Conservation (phyloP, 805 yeast species). For the Candida patagonica region DNA sequence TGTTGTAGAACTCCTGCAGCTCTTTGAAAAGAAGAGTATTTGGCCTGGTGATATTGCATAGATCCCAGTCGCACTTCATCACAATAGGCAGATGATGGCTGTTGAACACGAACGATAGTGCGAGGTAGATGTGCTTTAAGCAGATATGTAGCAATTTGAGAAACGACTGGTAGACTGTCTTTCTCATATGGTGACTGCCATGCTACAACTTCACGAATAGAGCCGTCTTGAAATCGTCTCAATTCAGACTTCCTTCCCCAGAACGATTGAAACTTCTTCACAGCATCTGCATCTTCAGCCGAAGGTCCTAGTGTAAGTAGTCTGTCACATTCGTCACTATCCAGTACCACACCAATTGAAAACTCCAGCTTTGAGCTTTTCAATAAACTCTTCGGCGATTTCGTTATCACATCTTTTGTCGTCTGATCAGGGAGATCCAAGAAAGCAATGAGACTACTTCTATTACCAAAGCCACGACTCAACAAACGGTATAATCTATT, state of each 20-base stretch:
- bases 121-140: slow-evolving; percentile 50
- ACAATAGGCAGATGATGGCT: neutral
- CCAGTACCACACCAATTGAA: slow-evolving; percentile 54
- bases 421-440: neutral
- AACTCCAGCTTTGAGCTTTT: slow-evolving; percentile 11
- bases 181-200: slow-evolving; percentile 42
- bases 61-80: slow-evolving; percentile 33
- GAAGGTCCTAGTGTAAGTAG: slow-evolving; percentile 81
- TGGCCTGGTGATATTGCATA: slow-evolving; percentile 40
- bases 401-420: neutral
- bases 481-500: slow-evolving; percentile 53
- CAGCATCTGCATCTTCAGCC: slow-evolving; percentile 47
- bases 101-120: slow-evolving; percentile 6
- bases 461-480: slow-evolving; percentile 37
- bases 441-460: slow-evolving; percentile 26
- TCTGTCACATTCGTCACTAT: slow-evolving; percentile 68
- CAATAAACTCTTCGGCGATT: slow-evolving; percentile 4
- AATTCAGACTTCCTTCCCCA: slow-evolving; percentile 87
- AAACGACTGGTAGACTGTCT: slow-evolving; percentile 34
- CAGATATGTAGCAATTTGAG: slow-evolving; percentile 55
- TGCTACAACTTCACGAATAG: slow-evolving; percentile 81
- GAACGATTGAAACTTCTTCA: slow-evolving; percentile 63
- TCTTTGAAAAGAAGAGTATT: slow-evolving; percentile 38
- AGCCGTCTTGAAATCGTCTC: slow-evolving; percentile 88
- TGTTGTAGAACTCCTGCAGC: slow-evolving; percentile 40